Conservation (phyloP, 345 rosid genomes). For the Bretschneidera sinensis region DNA sequence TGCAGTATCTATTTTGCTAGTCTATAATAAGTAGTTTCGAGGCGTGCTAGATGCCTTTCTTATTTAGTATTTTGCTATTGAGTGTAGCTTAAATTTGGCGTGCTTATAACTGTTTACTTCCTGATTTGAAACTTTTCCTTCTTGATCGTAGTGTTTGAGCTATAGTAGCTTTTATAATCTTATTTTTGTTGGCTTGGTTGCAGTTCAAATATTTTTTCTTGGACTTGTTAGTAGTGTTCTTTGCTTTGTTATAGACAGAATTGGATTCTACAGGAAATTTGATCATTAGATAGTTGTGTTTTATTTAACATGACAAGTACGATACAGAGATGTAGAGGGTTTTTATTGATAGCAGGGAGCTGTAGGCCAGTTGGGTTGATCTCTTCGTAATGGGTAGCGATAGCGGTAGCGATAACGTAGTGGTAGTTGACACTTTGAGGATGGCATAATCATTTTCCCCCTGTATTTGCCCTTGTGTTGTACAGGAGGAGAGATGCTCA, state of each 20-base stretch:
- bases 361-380: conserved; percentile 33
- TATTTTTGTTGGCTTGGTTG: conserved; percentile 25
- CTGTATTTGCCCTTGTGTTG: conserved; percentile 67
- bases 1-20: conserved; percentile 57
- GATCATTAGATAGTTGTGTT: conserved; percentile 23
- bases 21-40: conserved; percentile 60
- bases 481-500: conserved; percentile 60
- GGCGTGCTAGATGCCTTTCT: conserved; percentile 48
- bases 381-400: conserved; percentile 41
- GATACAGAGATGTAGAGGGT: conserved; percentile 29
- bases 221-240: conserved; percentile 15
- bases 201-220: conserved; percentile 17
- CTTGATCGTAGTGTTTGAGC: conserved; percentile 45
- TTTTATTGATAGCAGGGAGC: conserved; percentile 36
- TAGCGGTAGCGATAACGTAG: no score
- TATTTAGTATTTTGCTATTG: conserved; percentile 44
- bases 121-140: conserved; percentile 35
- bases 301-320: conserved; percentile 31
- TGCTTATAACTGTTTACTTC: conserved; percentile 58
- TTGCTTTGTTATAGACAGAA: conserved; percentile 11
- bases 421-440: conserved; percentile 60
- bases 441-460: conserved; percentile 66
- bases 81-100: conserved; percentile 65
- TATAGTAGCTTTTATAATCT: conserved; percentile 30
- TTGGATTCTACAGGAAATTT: conserved; percentile 15